phyloP scores from a whole-genome alignment of 2,329 filamentous ascomycete genomes.

The Cladosporium cucumerinum region DNA sequence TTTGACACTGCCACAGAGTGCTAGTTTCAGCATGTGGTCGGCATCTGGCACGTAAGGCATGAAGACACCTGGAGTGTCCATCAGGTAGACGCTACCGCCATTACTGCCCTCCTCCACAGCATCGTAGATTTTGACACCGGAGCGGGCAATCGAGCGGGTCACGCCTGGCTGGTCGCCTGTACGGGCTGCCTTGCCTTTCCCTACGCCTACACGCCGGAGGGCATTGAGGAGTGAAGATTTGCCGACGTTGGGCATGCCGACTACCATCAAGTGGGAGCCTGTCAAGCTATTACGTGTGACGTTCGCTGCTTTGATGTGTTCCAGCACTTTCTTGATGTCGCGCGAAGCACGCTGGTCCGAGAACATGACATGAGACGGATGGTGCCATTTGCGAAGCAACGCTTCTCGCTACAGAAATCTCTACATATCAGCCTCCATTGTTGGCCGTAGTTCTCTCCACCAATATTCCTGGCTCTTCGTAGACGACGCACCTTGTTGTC shows the following conservation, averaged over 20 bases:
- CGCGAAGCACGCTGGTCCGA: constrained; percentile 44
- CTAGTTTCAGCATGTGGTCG: constrained; percentile 91
- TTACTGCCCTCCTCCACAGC: constrained; percentile 49
- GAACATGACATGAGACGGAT: constrained; percentile 52
- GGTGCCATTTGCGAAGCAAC: constrained; percentile 54
- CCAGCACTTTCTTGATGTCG: constrained; percentile 48
- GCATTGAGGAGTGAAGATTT: constrained; percentile 94
- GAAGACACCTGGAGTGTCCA: constrained; percentile 95
- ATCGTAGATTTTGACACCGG: constrained; percentile 74
- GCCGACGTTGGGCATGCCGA: constrained; percentile 97
- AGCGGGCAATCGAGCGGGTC: constrained; percentile 75
- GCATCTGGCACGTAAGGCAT: constrained; percentile 83
- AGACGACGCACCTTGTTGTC: constrained; percentile 29
- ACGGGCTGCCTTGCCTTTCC: constrained; percentile 66
- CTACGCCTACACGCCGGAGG: constrained; percentile 67
- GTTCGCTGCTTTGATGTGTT: constrained; percentile 52
- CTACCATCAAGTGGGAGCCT: constrained; percentile 79
- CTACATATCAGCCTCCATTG: constrained; percentile 27
- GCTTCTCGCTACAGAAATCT: constrained; percentile 40
- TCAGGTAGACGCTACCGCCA: constrained; percentile 68
- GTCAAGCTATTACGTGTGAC: constrained; percentile 60
- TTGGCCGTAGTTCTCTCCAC: not conserved
- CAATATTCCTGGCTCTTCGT: constrained; percentile 16
- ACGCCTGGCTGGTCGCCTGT: constrained; percentile 88
- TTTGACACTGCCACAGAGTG: constrained; percentile 85